Percentiles rank a stretch among this genome's conserved stretches.
Conservation (phyloP, 75 land plant species). For the Picea sitchensis region DNA sequence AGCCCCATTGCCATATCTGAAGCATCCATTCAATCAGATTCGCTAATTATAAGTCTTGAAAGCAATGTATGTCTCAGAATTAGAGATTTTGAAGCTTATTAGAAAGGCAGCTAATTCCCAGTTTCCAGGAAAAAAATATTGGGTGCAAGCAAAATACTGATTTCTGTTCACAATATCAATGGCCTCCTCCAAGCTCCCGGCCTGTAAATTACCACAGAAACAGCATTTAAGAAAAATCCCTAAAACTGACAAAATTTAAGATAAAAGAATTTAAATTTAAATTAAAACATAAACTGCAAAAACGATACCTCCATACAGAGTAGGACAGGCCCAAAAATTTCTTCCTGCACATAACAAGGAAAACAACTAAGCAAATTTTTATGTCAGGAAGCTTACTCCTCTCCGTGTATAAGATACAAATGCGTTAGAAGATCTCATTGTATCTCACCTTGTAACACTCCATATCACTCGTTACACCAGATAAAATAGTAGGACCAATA, state of each 20-base stretch:
- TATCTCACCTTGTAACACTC: slow-evolving; percentile 80
- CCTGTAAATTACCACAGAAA: slow-evolving; percentile 30
- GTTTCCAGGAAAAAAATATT: slow-evolving; percentile 1
- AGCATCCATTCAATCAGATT: slow-evolving; percentile 5
- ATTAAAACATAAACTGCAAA: not conserved
- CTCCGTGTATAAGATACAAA: not conserved
- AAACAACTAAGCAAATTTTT: not conserved
- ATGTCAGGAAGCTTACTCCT: not conserved
- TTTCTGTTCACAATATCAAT: slow-evolving; percentile 76
- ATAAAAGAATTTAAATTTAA: not conserved
- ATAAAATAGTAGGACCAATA: slow-evolving; percentile 86
- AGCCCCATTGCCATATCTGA: slow-evolving; percentile 93
- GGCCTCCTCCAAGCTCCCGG: slow-evolving; percentile 82
- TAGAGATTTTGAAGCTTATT: not conserved
- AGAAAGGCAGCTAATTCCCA: not conserved
- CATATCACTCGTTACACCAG: slow-evolving; percentile 79
- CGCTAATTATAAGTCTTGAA: not conserved
- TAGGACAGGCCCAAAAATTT: slow-evolving; percentile 96
- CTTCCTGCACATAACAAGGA: slow-evolving; percentile 53
- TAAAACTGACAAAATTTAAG: not conserved
- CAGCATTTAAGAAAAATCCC: not conserved
- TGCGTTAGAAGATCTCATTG: not conserved
- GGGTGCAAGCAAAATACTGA: slow-evolving; percentile 32
- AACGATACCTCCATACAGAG: slow-evolving; percentile 78
- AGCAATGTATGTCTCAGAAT: not conserved